These are phyloP conservation scores for Aspergillus carbonarius DNA, from an alignment of 2,329 filamentous ascomycete genomes.

Conservation along the genomic window DNA sequence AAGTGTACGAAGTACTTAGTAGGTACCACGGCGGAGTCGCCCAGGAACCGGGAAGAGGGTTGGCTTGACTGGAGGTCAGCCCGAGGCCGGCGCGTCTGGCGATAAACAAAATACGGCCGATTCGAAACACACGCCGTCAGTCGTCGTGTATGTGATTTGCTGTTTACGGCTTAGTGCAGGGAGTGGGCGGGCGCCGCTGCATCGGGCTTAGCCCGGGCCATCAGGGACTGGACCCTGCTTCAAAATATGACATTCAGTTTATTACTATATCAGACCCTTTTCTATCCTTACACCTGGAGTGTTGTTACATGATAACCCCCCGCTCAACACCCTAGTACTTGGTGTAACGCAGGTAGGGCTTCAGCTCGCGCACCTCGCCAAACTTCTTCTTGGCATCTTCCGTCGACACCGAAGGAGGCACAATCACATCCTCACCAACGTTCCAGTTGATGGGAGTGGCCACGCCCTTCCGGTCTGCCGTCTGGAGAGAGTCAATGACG, in stretches of 20 bases:
- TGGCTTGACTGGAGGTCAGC: not conserved
- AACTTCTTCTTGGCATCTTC: constrained; percentile 87
- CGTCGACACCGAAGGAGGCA: constrained; percentile 77
- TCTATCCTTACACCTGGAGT: not conserved
- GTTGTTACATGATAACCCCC: not conserved
- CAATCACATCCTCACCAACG: constrained; percentile 86
- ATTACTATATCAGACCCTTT: no score
- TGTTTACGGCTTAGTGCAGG: not conserved
- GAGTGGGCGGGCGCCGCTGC: not conserved
- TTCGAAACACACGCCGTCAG: not conserved
- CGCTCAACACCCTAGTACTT: constrained; percentile 18
- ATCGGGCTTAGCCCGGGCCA: not conserved
- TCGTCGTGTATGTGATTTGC: not conserved
- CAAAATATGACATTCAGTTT: not conserved
- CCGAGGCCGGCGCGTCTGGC: not conserved
- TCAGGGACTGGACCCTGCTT: not conserved
- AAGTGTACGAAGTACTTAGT: no score
- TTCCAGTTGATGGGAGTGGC: constrained; percentile 91
- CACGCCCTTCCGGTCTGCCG: constrained; percentile 82
- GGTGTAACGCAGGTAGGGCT: constrained; percentile 50
- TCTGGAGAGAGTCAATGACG: constrained; percentile 76
- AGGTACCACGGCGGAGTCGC: not conserved
- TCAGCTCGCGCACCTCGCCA: constrained; percentile 65
- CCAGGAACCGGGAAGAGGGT: not conserved
- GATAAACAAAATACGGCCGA: not conserved